These are phyloP conservation scores for Tulasnella sp. DNA, from an alignment of 768 basidiomycete species.

Conservation along the genomic window DNA sequence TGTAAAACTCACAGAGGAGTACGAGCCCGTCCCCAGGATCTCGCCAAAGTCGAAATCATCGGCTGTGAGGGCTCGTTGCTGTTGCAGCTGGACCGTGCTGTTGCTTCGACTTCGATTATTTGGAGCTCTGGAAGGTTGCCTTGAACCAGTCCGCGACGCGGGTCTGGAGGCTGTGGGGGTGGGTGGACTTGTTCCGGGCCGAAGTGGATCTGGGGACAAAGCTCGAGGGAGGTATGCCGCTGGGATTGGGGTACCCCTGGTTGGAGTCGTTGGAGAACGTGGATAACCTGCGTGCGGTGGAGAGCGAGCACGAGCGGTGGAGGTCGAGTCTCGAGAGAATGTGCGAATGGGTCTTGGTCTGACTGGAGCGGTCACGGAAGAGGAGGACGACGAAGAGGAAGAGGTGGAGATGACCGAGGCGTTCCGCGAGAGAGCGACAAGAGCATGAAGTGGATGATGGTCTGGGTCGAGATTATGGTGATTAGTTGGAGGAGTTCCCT, in stretches of 20 bases:
- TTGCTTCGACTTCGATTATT: conserved; percentile 21
- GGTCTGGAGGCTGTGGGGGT: conserved; percentile 18
- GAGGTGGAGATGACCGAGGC: conserved; percentile 67
- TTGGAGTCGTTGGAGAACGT: conserved; percentile 29
- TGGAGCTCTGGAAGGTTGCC: conserved; percentile 19
- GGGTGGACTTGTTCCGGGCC: conserved; percentile 16
- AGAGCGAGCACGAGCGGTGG: conserved; percentile 12
- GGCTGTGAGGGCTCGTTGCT: conserved; percentile 2
- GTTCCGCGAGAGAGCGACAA: conserved; percentile 59
- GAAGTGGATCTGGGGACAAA: conserved; percentile 36
- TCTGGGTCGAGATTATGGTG: neutral
- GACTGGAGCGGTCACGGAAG: conserved; percentile 24
- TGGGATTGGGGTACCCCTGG: conserved; percentile 16
- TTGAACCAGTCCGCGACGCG: neutral
- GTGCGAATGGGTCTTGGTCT: conserved; percentile 28
- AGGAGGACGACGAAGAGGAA: conserved; percentile 42
- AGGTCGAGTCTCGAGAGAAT: conserved; percentile 28
- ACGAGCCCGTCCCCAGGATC: conserved; percentile 77
- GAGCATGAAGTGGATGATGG: conserved; percentile 15
- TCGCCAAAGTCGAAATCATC: conserved; percentile 72
- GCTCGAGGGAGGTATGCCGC: conserved; percentile 29
- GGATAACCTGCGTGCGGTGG: conserved; percentile 13
- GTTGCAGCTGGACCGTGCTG: conserved; percentile 1
- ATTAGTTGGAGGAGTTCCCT: neutral
- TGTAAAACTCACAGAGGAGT: conserved; percentile 61